Evolutionary conservation across 768 basidiomycete species (phyloP).

Genomic region (Phanerochaete sordida): DNA sequence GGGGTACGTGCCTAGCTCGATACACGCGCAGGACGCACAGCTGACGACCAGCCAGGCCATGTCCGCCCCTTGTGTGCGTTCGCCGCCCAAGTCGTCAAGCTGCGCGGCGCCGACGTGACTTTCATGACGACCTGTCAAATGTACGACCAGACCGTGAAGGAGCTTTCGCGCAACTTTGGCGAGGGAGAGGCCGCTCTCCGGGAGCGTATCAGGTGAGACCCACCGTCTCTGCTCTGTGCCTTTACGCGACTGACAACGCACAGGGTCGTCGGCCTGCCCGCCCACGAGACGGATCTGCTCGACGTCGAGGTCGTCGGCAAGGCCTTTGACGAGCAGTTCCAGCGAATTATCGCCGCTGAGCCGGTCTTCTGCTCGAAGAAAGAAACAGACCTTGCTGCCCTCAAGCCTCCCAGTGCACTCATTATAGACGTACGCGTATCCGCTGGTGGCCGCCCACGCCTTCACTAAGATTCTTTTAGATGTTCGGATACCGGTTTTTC

Average conservation of each 20-base stretch:
- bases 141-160: not conserved
- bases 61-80: not conserved
- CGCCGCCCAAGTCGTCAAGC: not conserved
- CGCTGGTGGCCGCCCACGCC: not conserved
- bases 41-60: not conserved
- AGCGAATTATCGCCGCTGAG: not conserved
- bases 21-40: too few relatives aligned
- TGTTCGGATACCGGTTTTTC: not conserved
- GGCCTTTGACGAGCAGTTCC: not conserved
- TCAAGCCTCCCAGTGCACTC: not conserved
- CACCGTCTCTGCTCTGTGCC: not conserved
- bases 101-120: not conserved
- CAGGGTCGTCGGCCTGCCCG: not conserved
- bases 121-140: not conserved
- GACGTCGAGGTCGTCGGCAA: not conserved
- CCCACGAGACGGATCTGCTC: not conserved
- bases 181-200: not conserved
- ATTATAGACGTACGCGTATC: not conserved
- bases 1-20: too few relatives aligned
- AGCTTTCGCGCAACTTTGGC: conserved; percentile 1
- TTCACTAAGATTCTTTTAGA: not conserved
- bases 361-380: not conserved
- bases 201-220: not conserved
- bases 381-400: not conserved
- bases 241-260: not conserved